A percentile compares a stretch with the other conserved stretches of the same genome.
Conservation (phyloP, 176 grass and related monocot genomes). For the Phragmites australis region DNA sequence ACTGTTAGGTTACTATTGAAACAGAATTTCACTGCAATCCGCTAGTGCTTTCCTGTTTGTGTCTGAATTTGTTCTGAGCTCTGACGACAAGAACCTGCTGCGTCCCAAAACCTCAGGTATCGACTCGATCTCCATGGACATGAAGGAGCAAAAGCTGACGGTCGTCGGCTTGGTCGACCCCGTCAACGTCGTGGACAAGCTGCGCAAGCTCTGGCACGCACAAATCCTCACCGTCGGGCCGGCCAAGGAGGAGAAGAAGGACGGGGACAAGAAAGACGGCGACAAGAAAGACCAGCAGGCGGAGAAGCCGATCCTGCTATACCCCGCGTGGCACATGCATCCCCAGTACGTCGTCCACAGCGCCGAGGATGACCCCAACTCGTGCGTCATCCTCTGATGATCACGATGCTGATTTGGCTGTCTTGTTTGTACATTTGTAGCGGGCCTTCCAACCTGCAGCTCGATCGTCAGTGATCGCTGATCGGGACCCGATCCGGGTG, state of each 20-base stretch:
- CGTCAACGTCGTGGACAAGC: conserved; percentile 45
- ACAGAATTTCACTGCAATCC: too few relatives aligned
- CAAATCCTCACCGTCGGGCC: conserved; percentile 56
- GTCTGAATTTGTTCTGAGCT: neutral
- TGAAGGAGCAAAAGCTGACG: conserved; percentile 71
- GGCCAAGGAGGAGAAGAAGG: conserved; percentile 44
- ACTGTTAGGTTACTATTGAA: too few relatives aligned
- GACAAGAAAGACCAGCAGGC: neutral
- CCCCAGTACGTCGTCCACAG: conserved; percentile 52
- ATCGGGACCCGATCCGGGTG: neutral
- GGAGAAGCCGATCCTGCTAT: too few relatives aligned
- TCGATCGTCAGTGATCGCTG: neutral
- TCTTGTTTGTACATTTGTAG: conserved; percentile 15
- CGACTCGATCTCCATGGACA: conserved; percentile 63
- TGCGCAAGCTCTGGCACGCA: conserved; percentile 44
- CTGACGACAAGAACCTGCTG: neutral
- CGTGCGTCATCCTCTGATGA: conserved; percentile 66
- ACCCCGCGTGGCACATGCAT: too few relatives aligned
- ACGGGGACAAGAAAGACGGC: conserved; percentile 40
- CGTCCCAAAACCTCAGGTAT: conserved; percentile 40
- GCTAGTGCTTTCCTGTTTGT: neutral
- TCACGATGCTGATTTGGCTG: neutral
- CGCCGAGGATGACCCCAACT: conserved; percentile 74
- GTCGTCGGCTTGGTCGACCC: conserved; percentile 67
- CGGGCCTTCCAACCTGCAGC: neutral